These are phyloP conservation scores for Graphilbum ipis-grandicollis DNA, from an alignment of 2,329 filamentous ascomycete genomes.

Conservation along the genomic window DNA sequence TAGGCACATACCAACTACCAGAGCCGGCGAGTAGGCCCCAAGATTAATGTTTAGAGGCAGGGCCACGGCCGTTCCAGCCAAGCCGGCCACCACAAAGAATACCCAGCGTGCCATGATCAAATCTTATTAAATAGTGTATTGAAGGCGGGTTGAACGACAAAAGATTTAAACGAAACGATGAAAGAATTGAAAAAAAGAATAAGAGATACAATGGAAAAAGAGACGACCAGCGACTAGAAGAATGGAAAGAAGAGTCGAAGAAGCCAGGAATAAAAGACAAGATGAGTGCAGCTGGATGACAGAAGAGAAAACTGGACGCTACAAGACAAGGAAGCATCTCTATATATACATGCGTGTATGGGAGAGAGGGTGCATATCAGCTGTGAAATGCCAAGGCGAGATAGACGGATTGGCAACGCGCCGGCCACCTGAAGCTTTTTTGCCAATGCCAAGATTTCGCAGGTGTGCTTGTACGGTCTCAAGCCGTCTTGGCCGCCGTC, in stretches of 20 bases:
- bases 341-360: neutral
- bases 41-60: constrained; percentile 20
- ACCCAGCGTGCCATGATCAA: constrained; percentile 9
- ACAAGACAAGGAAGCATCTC: neutral
- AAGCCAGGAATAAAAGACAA: neutral
- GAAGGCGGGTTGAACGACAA: neutral
- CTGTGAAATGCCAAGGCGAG: too few species aligned
- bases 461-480: too few species aligned
- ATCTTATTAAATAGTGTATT: neutral
- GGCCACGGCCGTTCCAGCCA: constrained; percentile 7
- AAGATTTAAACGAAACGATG: neutral
- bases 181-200: neutral
- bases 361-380: too few species aligned
- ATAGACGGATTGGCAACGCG: too few species aligned
- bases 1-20: constrained; percentile 17
- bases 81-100: constrained; percentile 1
- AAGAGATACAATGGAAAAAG: neutral
- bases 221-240: constrained; percentile 8
- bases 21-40: constrained; percentile 24
- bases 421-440: neutral
- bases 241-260: neutral
- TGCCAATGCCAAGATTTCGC: neutral
- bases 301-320: neutral
- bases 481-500: too few species aligned
- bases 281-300: constrained; percentile 6